These are phyloP conservation scores for Kentomonas sorsogonicus DNA, from an alignment of 208 protist species.

Conservation along the genomic window DNA sequence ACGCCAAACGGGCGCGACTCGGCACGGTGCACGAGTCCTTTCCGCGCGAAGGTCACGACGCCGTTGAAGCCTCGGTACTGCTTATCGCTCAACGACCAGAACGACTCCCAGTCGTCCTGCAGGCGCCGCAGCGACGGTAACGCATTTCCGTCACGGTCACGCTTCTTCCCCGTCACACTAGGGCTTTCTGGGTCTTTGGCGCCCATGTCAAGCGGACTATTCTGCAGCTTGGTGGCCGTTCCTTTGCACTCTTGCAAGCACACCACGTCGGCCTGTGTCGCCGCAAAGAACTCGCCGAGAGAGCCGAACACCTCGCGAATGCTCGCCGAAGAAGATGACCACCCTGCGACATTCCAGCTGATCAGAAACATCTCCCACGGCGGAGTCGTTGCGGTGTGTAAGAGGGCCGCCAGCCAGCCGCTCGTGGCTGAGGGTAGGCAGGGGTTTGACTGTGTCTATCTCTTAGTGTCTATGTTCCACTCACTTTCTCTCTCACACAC, in stretches of 20 bases:
- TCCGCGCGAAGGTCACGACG: conserved; percentile 75
- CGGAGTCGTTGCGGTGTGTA: too few relatives aligned
- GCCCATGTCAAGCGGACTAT: conserved; percentile 50
- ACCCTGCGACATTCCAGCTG: conserved; percentile 87
- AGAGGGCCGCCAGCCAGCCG: too few relatives aligned
- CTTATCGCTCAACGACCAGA: conserved; percentile 69
- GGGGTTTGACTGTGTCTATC: too few relatives aligned
- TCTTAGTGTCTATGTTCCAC: too few relatives aligned
- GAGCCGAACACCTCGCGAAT: conserved; percentile 78
- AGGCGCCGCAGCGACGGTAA: not conserved
- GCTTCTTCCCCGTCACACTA: conserved; percentile 7
- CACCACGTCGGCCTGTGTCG: conserved; percentile 67
- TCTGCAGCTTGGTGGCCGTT: conserved; percentile 43
- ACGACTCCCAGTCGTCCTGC: conserved; percentile 73
- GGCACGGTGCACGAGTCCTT: conserved; percentile 57
- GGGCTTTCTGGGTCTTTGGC: conserved; percentile 36
- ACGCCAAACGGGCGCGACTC: conserved; percentile 59
- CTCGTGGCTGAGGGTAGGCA: too few relatives aligned
- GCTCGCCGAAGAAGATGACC: conserved; percentile 57
- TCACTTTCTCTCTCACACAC: too few relatives aligned
- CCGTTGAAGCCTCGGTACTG: conserved; percentile 81
- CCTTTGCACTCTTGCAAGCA: conserved; percentile 86
- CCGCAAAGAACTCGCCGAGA: conserved; percentile 55
- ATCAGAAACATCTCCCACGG: conserved; percentile 82
- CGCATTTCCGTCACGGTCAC: conserved; percentile 1